Base-by-base conservation (phyloP, 176 grass and related monocot genomes). In the Rhynchospora tenuis region DNA sequence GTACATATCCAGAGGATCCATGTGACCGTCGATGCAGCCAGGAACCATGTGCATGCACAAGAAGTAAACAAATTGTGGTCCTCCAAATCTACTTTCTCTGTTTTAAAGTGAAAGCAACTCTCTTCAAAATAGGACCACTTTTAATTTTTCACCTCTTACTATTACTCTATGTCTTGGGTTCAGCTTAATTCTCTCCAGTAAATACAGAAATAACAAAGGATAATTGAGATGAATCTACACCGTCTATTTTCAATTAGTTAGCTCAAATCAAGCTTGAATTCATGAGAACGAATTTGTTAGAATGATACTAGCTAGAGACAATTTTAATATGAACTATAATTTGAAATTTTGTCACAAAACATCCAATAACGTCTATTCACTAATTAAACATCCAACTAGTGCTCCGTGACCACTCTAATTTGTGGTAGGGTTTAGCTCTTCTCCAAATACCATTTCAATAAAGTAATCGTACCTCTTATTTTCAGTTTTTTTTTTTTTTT, bases 21-120 rank as follows among this genome's bases (percentile, higher is more conserved):
- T 79, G 73, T 56, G 84, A 60, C 38, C 58, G 33, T 66, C 83
- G 52, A 85, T 85, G 81, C 29, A 54, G 27, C 83, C 69, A 52
- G 58, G 11, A 78, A 78, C 58, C 84, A 85, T 85, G 84, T 85
- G 84, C 55, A 31, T 76, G 48, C 73, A 75, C 73, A 55, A 76
- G 12, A 17, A 55, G 20, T 77, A 66, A 65, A 67, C 52, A 58
- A 85, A 74, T 83, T 68, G 59, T 79, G 84, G 84, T 85, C 84
- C 84, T 78, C 60, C 50, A 79, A 79, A 78, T 85, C 84, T 79
- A 78, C 84, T 79, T 79, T 65, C 45, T 66, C 51, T 65, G 43
- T 74, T n/a, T 57, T 56, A 45, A 77, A 56, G 29, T 24, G 13
- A 31, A 31, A 77, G 48, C 50, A 56, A 33, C 23, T 56, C 50